phyloP scores from a whole-genome alignment of 305 asterid species.

The Solanum hybrid region DNA sequence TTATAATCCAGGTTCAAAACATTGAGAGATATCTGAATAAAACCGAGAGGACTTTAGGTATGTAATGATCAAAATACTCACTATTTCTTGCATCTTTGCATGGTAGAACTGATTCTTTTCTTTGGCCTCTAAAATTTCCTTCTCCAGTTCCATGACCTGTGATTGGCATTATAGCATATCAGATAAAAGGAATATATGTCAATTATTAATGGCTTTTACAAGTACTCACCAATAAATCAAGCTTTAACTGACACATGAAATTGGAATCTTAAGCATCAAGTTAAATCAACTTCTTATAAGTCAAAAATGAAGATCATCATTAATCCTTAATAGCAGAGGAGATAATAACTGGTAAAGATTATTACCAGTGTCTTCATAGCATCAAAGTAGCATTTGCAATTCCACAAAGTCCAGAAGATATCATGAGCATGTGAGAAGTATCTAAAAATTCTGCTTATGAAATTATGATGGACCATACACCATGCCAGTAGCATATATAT shows the following conservation, averaged over 20 bases:
- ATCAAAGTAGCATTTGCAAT: neutral
- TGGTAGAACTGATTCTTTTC: constrained; percentile 83
- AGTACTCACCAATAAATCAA: neutral
- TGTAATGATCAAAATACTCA: constrained; percentile 30
- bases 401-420: neutral
- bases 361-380: neutral
- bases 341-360: neutral
- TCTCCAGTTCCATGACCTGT: constrained; percentile 93
- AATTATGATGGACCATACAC: neutral
- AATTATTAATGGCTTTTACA: neutral
- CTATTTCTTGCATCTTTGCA: constrained; percentile 95
- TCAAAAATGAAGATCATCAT: neutral
- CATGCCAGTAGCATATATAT: neutral
- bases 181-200: neutral
- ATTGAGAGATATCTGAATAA: neutral
- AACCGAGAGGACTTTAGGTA: neutral
- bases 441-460: neutral
- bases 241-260: neutral
- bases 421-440: neutral
- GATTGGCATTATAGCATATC: constrained; percentile 2
- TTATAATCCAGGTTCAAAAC: neutral
- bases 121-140: constrained; percentile 80
- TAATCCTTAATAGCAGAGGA: neutral
- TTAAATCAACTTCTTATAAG: neutral
- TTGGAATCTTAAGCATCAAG: neutral